Conservation (phyloP, 2,329 filamentous ascomycete species). For the Aspergillus viridinutans region DNA sequence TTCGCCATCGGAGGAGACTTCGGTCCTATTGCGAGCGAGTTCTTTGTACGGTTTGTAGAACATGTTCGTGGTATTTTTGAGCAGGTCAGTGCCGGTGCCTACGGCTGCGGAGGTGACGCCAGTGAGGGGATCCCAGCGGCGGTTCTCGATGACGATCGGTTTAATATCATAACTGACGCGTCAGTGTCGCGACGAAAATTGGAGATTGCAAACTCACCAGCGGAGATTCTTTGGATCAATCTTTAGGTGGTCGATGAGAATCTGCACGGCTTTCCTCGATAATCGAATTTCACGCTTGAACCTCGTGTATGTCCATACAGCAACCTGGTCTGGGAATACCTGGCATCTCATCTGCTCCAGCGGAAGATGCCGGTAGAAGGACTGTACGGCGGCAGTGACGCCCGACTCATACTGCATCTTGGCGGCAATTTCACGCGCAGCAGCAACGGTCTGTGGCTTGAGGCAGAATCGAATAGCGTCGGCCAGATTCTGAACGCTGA, state of each 20-base stretch:
- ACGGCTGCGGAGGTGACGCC: slow-evolving; percentile 23
- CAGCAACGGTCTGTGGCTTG: slow-evolving; percentile 30
- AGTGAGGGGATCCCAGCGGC: slow-evolving; percentile 32
- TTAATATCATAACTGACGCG: slow-evolving; percentile 22
- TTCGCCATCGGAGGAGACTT: neutral
- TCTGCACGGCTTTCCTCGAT: slow-evolving; percentile 22
- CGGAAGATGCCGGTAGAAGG: slow-evolving; percentile 41
- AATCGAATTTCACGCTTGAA: slow-evolving; percentile 9
- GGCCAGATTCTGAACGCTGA: slow-evolving; percentile 44
- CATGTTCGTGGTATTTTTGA: slow-evolving; percentile 22
- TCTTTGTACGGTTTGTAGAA: slow-evolving; percentile 27
- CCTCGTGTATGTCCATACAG: slow-evolving; percentile 24
- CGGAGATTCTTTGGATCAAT: slow-evolving; percentile 19
- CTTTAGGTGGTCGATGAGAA: slow-evolving; percentile 20
- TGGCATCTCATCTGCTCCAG: slow-evolving; percentile 22
- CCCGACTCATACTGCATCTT: slow-evolving; percentile 44
- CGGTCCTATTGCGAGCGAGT: slow-evolving; percentile 9
- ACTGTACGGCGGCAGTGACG: slow-evolving; percentile 38
- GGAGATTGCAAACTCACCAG: slow-evolving; percentile 11
- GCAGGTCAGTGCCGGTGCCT: slow-evolving; percentile 23
- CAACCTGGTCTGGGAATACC: slow-evolving; percentile 22
- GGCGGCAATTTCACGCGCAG: slow-evolving; percentile 33
- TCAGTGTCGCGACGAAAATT: neutral
- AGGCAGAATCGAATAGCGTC: slow-evolving; percentile 46
- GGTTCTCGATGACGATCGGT: slow-evolving; percentile 30